Conservation (phyloP, 148 eudicot species). For the Amaranthus hypochondriacus region DNA sequence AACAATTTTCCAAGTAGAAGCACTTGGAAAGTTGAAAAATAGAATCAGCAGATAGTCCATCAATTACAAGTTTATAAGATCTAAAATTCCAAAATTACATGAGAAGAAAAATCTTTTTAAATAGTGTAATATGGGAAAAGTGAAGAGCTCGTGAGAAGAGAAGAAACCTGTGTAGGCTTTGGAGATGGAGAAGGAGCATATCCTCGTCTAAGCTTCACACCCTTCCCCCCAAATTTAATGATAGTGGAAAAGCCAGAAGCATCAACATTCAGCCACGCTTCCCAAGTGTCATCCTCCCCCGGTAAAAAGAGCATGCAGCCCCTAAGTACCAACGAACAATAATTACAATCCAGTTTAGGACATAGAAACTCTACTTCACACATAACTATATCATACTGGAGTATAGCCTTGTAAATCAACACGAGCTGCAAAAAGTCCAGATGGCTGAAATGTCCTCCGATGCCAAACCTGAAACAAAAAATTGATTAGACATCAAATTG, state of each 20-base stretch:
- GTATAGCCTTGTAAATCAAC: constrained; percentile 90
- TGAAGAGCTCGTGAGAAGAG: no score
- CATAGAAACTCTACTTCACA: constrained; percentile 5
- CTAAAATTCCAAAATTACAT: no score
- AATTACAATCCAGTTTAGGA: constrained; percentile 3
- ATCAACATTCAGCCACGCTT: constrained; percentile 87
- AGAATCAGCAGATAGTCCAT: neutral
- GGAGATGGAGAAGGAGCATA: constrained; percentile 78
- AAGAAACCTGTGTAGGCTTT: constrained; percentile 81
- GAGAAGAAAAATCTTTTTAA: neutral
- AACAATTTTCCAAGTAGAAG: neutral
- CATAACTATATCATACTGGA: constrained; percentile 43
- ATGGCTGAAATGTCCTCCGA: constrained; percentile 88
- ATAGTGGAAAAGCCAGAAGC: constrained; percentile 74
- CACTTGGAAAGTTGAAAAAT: neutral
- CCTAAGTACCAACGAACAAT: constrained; percentile 43
- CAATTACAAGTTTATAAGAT: no score
- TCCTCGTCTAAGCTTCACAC: constrained; percentile 87
- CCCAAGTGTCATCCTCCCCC: constrained; percentile 98
- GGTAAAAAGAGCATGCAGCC: constrained; percentile 84
- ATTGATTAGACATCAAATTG: constrained; percentile 10
- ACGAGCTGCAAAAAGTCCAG: constrained; percentile 98
- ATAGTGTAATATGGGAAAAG: neutral
- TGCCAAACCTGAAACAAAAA: constrained; percentile 74
- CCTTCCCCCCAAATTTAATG: constrained; percentile 57